Evolutionary conservation across 2,329 filamentous ascomycete species (phyloP), one percentile per base, ranked within the genome.

Genomic region (Amauroascus verrucosus): DNA sequence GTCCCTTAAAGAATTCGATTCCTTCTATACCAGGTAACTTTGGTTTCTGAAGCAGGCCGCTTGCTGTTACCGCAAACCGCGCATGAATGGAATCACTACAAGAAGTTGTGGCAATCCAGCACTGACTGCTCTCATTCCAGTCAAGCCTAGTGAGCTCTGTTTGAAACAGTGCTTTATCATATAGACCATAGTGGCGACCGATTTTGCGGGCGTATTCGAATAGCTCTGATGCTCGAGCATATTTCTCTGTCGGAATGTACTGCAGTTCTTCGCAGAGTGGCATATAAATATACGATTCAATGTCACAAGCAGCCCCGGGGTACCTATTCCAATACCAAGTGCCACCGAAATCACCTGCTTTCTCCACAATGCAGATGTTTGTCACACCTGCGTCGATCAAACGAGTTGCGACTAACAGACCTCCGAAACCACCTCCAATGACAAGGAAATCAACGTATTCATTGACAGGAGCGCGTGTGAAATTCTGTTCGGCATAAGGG

Each of bases 211-310:
- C 68, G 60, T 81, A 72, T 30, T 67, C 62, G 0, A 72, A 70
- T n/a, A 81, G 53, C 58, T 79, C 76, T 1, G 63, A 57, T 0
- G 71, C 75, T 9, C 64, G 65, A 0, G 72, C 65, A 56, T 76
- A 78, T 40, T 71, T 70, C 41, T 77, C 68, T 14, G 68, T 75
- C 0, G 81, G 81, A 62, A 82, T 74, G 60, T 80, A 82, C 0
- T 74, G 75, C 1, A 72, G 80, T 63, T 83, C 79, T 55, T 83
- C 80, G 1, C 83, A 70, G 8, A 81, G 64, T 2, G 80, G 79
- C 65, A 83, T 64, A 59, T 83, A 84, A 14, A 74, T 69, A 59
- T 78, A 81, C 51, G 72, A 72, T 63, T 84, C 81, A 2, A 81
- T 66, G 59, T 84, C 81, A 61, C 80, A 83, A 57, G 64, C 66